phyloP scores from a whole-genome alignment of 768 basidiomycete genomes.

The Dioszegia hungarica region DNA sequence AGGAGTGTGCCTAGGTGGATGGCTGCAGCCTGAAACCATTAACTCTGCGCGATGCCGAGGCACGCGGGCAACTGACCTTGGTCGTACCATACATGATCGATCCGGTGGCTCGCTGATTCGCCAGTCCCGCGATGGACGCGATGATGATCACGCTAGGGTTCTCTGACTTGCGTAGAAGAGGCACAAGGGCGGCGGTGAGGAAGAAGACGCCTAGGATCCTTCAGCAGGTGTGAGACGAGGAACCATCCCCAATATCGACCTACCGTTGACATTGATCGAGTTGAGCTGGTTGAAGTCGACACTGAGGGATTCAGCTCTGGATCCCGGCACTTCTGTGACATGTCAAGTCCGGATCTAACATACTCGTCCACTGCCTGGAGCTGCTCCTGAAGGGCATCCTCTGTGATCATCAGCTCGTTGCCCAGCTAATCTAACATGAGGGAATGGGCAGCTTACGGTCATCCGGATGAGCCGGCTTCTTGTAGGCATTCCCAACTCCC shows the following conservation, averaged over 20 bases:
- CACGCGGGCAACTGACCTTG: constrained; percentile 20
- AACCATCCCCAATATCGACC: not conserved
- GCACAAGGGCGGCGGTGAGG: constrained; percentile 31
- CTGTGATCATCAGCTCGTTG: constrained; percentile 10
- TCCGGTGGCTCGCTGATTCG: constrained; percentile 31
- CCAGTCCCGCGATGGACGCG: constrained; percentile 37
- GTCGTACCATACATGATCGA: constrained; percentile 30
- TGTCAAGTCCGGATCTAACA: not conserved
- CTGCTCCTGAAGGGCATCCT: constrained; percentile 22
- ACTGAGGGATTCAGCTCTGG: constrained; percentile 4
- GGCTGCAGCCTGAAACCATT: constrained; percentile 23
- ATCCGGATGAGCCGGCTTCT: constrained; percentile 15
- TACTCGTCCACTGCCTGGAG: constrained; percentile 29
- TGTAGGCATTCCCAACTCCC: constrained; percentile 33
- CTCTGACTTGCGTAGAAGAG: constrained; percentile 28
- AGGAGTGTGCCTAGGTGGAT: constrained; percentile 31
- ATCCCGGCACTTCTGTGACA: no score
- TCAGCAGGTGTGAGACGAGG: not conserved
- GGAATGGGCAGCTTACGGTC: constrained; percentile 23
- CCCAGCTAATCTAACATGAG: no score
- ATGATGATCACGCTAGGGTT: constrained; percentile 33
- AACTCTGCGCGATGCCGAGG: not conserved
- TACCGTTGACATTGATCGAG: constrained; percentile 34
- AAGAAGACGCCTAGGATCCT: constrained; percentile 42
- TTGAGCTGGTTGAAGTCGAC: constrained; percentile 35